Percentiles rank a stretch among this genome's conserved stretches.
Evolutionary conservation across 192 early-diverging fungal genomes (phyloP).

Genomic region (Oehlia diaphana): DNA sequence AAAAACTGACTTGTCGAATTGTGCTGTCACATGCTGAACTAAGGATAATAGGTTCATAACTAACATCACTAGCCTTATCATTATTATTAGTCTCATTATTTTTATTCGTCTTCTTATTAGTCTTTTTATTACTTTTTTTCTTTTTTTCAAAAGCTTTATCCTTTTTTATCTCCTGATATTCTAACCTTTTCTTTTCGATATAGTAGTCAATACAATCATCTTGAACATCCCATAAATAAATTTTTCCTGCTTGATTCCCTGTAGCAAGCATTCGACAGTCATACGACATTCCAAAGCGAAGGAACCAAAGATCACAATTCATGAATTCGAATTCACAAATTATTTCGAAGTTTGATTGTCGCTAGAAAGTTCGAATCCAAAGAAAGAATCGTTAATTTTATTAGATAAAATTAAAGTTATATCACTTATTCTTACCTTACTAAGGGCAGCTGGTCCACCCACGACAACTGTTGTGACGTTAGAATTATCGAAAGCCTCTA

Average conservation of each 20-base stretch:
- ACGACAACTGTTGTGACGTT: constrained; percentile 2
- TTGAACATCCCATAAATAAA: constrained; percentile 20
- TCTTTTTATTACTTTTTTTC: not conserved
- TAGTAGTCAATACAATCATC: constrained; percentile 13
- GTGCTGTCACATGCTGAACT: not conserved
- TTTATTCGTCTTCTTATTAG: too few species aligned
- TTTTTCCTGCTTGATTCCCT: constrained; percentile 23
- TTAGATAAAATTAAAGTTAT: not conserved
- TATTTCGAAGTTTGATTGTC: constrained; percentile 18
- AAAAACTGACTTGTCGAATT: constrained; percentile 21
- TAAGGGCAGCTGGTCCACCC: constrained; percentile 6
- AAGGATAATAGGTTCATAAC: not conserved
- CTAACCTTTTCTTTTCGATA: constrained; percentile 1
- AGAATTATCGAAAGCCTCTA: constrained; percentile 2
- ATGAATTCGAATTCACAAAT: constrained; percentile 26
- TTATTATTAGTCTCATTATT: too few species aligned
- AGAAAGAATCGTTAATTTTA: not conserved
- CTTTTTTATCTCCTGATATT: not conserved
- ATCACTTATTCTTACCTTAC: constrained; percentile 1
- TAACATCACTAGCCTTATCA: too few species aligned
- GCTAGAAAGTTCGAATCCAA: constrained; percentile 5
- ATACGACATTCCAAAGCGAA: constrained; percentile 12
- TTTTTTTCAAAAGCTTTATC: not conserved
- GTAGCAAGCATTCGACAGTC: constrained; percentile 15
- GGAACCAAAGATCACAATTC: constrained; percentile 27